Conservation (phyloP, 192 early-diverging fungal species). For the Umbelopsis vinacea region DNA sequence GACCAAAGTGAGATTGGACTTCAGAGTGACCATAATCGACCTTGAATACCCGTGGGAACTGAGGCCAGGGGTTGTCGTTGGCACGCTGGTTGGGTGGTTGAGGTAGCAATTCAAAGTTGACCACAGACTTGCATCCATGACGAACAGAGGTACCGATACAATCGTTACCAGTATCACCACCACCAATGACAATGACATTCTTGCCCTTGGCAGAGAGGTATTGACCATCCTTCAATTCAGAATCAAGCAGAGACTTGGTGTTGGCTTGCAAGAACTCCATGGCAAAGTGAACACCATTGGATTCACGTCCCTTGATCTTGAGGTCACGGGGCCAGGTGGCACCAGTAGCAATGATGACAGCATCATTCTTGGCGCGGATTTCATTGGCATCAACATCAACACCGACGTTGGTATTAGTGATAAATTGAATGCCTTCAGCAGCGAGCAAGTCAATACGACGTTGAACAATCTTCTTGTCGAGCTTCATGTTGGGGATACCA, state of each 20-base stretch:
- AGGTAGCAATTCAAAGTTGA: slow-evolving; percentile 98
- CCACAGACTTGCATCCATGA: slow-evolving; percentile 86
- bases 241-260: slow-evolving; percentile 87
- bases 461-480: slow-evolving; percentile 95
- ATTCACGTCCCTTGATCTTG: slow-evolving; percentile 81
- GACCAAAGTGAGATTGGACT: slow-evolving; percentile 84
- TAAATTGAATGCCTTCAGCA: slow-evolving; percentile 93
- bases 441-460: slow-evolving; percentile 92
- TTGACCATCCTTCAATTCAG: slow-evolving; percentile 69
- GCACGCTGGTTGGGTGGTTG: slow-evolving; percentile 85
- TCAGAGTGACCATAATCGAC: slow-evolving; percentile 98
- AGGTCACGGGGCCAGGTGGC: slow-evolving; percentile 98
- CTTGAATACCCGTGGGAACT: slow-evolving; percentile 94
- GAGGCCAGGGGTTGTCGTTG: slow-evolving; percentile 96
- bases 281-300: slow-evolving; percentile 95
- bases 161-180: slow-evolving; percentile 97
- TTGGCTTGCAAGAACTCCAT: slow-evolving; percentile 96
- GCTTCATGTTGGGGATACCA: slow-evolving; percentile 99
- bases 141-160: slow-evolving; percentile 94
- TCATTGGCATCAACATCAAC: slow-evolving; percentile 73
- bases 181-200: slow-evolving; percentile 96
- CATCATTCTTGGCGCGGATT: slow-evolving; percentile 75
- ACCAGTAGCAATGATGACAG: slow-evolving; percentile 87
- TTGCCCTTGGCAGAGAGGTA: slow-evolving; percentile 90
- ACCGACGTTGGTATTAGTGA: slow-evolving; percentile 88